Base-by-base conservation (phyloP, 495 filamentous ascomycete species). In the Astrothelium subdiscretum region DNA sequence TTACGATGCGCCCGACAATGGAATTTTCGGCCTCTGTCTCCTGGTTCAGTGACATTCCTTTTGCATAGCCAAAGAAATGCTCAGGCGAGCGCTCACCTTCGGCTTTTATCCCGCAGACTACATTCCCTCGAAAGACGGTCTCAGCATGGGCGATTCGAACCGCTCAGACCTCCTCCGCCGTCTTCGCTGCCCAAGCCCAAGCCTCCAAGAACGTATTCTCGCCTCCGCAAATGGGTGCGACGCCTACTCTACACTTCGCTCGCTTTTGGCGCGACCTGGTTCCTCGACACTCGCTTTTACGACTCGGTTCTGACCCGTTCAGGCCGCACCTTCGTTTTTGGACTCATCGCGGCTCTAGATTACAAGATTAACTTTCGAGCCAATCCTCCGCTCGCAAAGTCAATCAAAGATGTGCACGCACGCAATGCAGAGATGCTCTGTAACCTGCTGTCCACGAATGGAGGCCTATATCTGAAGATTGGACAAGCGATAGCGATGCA, bases 401-500 rank as follows among this genome's bases (percentile, higher is more conserved):
- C 85, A 35, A 87, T 94, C 58, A 71, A 79, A 52, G 83, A 85
- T 59, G 72, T 96, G 58, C 94, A 98, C 73, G 76, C 80, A 24
- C 84, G 94, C 51, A 94, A 85, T 68, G 94, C 94, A 1, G 83
- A 91, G 75, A 80, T 89, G 4, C 70, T 97, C 42, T 92, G 87
- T 63, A 78, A 89, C 42, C 76, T 98, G 44, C 79, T 97, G 69
- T 79, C 87, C 20, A 74, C 79, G 31, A 98, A 98, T 80, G 94
- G 94, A 59, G 94, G 94, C 0, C 74, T 98, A 2, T 98, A 98
- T 71, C 79, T 97, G 69, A 98, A 98, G 79, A 97, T 98, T 61
- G 94, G 94, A 2, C 94, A 98, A 79, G 94, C 94, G 6, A 91
- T 98, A 62, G 94, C 92, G 26, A 98, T 97, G 94, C 94, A 98